Evolutionary conservation across 305 asterid species (phyloP).

Genomic region (Withania somnifera): DNA sequence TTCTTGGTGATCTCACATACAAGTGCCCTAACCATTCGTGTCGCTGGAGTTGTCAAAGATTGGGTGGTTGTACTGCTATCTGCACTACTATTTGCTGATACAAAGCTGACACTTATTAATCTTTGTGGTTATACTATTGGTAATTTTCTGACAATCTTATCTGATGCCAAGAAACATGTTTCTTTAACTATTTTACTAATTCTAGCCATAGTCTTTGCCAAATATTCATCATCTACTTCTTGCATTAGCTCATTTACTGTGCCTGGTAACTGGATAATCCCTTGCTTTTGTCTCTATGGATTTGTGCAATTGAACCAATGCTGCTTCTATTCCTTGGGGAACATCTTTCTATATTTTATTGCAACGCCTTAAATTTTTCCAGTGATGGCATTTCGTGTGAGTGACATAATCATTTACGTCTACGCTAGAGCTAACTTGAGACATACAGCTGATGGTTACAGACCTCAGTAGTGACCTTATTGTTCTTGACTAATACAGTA

Average conservation of each 20-base stretch:
- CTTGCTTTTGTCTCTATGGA: neutral
- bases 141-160: constrained; percentile 17
- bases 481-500: neutral
- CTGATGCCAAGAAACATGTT: neutral
- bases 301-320: neutral
- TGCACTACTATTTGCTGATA: constrained; percentile 78
- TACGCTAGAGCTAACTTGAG: neutral
- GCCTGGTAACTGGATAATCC: neutral
- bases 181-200: neutral
- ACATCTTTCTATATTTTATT: neutral
- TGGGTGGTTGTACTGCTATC: constrained; percentile 92
- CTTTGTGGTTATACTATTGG: constrained; percentile 86
- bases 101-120: constrained; percentile 67
- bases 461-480: neutral
- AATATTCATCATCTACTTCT: neutral
- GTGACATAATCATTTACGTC: neutral
- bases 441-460: neutral
- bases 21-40: constrained; percentile 95
- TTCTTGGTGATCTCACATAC: constrained; percentile 89
- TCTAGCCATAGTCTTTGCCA: neutral
- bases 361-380: neutral
- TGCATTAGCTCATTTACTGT: neutral
- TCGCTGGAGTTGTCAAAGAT: constrained; percentile 95
- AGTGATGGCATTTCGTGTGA: neutral
- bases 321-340: neutral